Percentiles rank a stretch among this genome's conserved stretches.
Conservation (phyloP, 1,139 yeast species). For the Protomyces pachydermus region DNA sequence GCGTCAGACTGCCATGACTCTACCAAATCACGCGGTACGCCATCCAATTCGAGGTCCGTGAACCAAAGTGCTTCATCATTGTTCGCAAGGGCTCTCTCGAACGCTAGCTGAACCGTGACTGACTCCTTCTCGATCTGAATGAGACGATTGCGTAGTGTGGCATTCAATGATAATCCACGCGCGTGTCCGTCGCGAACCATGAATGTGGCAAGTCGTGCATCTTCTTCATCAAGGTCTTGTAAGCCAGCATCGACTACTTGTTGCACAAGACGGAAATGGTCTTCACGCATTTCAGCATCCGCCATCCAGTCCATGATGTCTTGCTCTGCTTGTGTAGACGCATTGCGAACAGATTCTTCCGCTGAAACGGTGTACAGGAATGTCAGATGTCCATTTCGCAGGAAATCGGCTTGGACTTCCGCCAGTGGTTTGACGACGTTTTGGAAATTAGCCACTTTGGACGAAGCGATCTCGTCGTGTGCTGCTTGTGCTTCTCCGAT, state of each 20-base stretch:
- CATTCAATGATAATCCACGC: constrained; percentile 61
- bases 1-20: constrained; percentile 39
- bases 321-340: constrained; percentile 61
- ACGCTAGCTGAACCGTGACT: constrained; percentile 54
- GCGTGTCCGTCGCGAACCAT: constrained; percentile 54
- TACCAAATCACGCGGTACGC: constrained; percentile 66
- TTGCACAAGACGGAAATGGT: constrained; percentile 50
- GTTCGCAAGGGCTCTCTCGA: constrained; percentile 63
- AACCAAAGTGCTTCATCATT: constrained; percentile 59
- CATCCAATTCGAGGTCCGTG: constrained; percentile 60
- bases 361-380: constrained; percentile 69
- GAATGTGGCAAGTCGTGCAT: constrained; percentile 55
- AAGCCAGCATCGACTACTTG: constrained; percentile 25
- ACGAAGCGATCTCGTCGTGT: constrained; percentile 54
- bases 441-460: constrained; percentile 51
- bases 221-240: constrained; percentile 47
- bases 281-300: constrained; percentile 62
- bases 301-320: constrained; percentile 49
- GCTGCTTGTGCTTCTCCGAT: neutral
- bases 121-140: constrained; percentile 56
- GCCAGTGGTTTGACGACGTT: constrained; percentile 53
- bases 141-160: constrained; percentile 52
- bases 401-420: neutral
- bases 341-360: constrained; percentile 60
- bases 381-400: constrained; percentile 48